Conservation (phyloP, 441 rosid species). For the Populus trichocarpa region DNA sequence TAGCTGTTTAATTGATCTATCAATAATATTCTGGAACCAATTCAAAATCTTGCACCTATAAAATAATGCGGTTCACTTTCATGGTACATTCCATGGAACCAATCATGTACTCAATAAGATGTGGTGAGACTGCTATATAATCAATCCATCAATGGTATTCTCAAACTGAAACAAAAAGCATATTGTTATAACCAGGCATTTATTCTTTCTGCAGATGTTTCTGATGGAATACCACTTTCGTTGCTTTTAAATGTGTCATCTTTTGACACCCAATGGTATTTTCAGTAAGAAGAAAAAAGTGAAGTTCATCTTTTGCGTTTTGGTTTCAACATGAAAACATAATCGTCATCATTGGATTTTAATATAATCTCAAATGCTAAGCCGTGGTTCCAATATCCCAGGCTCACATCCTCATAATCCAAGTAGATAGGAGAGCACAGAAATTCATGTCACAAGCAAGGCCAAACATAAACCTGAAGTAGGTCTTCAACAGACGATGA, state of each 20-base stretch:
- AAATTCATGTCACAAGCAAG: not conserved
- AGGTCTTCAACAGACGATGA: conserved; percentile 58
- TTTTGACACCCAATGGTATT: not conserved
- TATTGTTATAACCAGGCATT: not conserved
- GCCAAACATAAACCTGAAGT: conserved; percentile 44
- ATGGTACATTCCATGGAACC: not conserved
- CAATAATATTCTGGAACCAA: not conserved
- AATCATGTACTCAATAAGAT: not conserved
- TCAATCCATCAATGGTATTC: not conserved
- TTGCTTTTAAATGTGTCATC: not conserved
- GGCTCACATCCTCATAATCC: not conserved
- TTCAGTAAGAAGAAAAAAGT: not conserved
- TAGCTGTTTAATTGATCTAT: not conserved
- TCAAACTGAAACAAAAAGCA: not conserved
- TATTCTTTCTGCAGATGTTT: not conserved
- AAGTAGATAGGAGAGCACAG: not conserved
- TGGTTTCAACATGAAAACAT: not conserved
- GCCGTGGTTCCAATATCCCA: not conserved
- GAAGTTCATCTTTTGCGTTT: not conserved
- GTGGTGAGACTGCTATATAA: not conserved
- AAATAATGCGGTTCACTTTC: not conserved
- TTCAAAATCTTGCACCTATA: not conserved
- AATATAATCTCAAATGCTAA: not conserved
- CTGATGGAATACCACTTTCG: not conserved
- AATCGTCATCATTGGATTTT: not conserved